Percentiles rank a stretch among this genome's conserved stretches.
Conservation (phyloP, 2,329 filamentous ascomycete genomes). For the Didymosphaeria variabile region DNA sequence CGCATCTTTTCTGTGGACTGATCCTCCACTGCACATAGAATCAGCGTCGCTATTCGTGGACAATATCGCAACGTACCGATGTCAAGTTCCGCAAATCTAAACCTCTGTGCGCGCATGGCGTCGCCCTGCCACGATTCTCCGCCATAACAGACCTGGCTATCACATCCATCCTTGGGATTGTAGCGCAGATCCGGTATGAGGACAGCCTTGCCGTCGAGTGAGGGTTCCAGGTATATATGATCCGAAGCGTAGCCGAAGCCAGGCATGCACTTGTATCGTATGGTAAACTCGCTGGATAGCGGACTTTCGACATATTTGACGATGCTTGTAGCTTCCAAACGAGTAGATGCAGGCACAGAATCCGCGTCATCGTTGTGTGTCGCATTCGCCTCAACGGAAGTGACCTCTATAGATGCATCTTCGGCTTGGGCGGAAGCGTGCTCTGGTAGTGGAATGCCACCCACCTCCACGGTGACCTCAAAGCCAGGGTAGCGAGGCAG, state of each 20-base stretch:
- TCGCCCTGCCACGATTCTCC: background rate
- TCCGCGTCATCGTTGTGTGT: background rate
- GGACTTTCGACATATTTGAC: slow-evolving; percentile 38
- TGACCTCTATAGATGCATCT: background rate
- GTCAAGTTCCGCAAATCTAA: background rate
- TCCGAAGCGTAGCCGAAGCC: background rate
- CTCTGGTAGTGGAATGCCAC: slow-evolving; percentile 1
- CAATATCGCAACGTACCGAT: background rate
- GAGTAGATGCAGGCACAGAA: background rate
- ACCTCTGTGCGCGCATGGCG: background rate
- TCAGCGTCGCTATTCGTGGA: background rate
- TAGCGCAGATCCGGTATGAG: background rate
- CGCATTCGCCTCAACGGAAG: no score
- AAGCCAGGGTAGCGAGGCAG: background rate
- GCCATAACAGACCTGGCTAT: slow-evolving; percentile 1
- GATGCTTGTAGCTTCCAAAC: slow-evolving; percentile 1
- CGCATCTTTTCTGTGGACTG: background rate
- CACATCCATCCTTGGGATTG: background rate
- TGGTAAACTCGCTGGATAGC: slow-evolving; percentile 28
- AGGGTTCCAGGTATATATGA: background rate
- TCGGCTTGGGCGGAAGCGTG: background rate
- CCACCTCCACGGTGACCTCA: slow-evolving; percentile 2
- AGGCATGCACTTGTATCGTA: slow-evolving; percentile 14
- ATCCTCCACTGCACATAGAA: background rate
- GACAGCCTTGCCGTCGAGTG: slow-evolving; percentile 1